These are phyloP conservation scores for Collybiopsis confluens DNA, from an alignment of 768 basidiomycete genomes.

Conservation along the genomic window DNA sequence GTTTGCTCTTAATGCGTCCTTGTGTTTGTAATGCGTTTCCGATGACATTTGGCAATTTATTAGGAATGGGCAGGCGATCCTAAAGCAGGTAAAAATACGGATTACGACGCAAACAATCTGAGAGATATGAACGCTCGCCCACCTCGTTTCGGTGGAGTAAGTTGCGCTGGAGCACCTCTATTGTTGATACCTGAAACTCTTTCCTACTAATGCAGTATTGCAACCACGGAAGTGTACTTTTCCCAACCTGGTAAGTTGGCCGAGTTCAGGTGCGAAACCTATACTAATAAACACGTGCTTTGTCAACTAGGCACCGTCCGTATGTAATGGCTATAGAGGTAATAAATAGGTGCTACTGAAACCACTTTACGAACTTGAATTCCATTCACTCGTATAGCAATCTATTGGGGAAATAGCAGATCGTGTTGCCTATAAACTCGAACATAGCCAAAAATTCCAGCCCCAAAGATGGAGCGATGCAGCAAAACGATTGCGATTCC, in stretches of 20 bases:
- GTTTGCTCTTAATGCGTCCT: too few relatives aligned
- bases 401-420: not conserved
- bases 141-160: not conserved
- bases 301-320: not conserved
- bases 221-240: not conserved
- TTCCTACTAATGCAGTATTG: not conserved
- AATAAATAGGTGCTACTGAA: not conserved
- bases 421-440: not conserved
- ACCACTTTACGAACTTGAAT: not conserved
- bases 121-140: not conserved
- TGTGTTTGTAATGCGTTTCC: not conserved
- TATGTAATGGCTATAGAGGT: not conserved
- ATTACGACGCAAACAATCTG: not conserved
- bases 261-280: not conserved
- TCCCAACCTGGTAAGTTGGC: not conserved
- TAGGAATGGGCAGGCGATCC: not conserved
- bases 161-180: not conserved
- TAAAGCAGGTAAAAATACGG: not conserved
- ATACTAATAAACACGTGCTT: not conserved
- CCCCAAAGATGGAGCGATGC: not conserved
- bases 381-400: not conserved
- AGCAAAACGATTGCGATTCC: not conserved
- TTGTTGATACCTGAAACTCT: not conserved
- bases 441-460: not conserved
- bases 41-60: not conserved